Conservation (phyloP, 306 rosid species). For the Lathyrus oleraceus region DNA sequence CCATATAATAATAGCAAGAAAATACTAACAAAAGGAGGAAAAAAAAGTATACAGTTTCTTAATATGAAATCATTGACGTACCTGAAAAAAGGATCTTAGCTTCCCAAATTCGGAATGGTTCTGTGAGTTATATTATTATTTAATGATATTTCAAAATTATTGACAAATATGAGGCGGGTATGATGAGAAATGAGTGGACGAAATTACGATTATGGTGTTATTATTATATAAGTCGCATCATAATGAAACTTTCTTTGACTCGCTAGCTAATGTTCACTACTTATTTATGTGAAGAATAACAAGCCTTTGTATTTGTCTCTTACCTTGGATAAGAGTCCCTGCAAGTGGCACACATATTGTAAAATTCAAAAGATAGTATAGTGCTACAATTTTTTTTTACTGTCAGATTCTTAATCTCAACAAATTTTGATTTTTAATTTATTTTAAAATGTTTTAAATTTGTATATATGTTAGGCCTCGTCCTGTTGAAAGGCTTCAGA, state of each 20-base stretch:
- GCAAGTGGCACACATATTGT: conserved; percentile 40
- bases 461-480: too few species aligned
- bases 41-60: too few species aligned
- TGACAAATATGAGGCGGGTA: conserved; percentile 23
- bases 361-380: too few species aligned
- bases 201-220: conserved; percentile 44
- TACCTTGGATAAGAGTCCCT: conserved; percentile 5
- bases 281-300: background rate
- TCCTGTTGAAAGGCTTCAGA: background rate
- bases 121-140: conserved; percentile 17
- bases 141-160: conserved; percentile 13
- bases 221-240: conserved; percentile 18
- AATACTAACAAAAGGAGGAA: background rate
- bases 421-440: too few species aligned
- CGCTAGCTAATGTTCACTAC: background rate
- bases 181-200: conserved; percentile 82
- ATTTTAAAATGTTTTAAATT: too few species aligned
- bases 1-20: background rate
- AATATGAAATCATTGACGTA: conserved; percentile 25
- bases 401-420: too few species aligned
- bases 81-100: conserved; percentile 39
- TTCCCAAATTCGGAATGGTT: conserved; percentile 42
- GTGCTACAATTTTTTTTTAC: too few species aligned
- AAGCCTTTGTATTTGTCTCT: background rate
- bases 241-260: conserved; percentile 44